phyloP scores from a whole-genome alignment of 345 rosid species.

The Carallia pectinifolia region DNA sequence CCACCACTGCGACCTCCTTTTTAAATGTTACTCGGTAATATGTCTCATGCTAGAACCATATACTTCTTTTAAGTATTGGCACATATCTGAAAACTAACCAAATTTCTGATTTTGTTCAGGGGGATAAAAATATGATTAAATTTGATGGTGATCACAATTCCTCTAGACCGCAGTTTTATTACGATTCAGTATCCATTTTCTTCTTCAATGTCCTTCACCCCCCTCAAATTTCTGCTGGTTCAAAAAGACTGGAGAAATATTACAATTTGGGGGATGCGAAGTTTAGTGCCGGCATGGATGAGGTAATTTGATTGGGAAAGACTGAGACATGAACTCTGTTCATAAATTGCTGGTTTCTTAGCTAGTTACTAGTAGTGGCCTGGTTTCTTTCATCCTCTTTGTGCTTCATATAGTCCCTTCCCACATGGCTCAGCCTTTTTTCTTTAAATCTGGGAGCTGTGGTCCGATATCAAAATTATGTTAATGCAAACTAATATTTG shows the following conservation, averaged over 20 bases:
- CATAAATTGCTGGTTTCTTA: not conserved
- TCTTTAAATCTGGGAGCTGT: not conserved
- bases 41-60: conserved; percentile 7
- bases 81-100: conserved; percentile 4
- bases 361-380: not conserved
- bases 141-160: conserved; percentile 97
- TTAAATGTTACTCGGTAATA: conserved; percentile 34
- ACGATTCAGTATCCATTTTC: conserved; percentile 93
- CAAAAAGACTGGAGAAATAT: conserved; percentile 77
- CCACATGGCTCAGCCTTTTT: not conserved
- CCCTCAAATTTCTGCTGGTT: conserved; percentile 52
- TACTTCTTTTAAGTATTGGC: conserved; percentile 7
- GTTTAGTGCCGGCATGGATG: conserved; percentile 54
- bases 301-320: conserved; percentile 46
- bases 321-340: not conserved
- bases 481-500: not conserved
- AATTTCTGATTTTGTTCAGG: conserved; percentile 50
- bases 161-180: conserved; percentile 85
- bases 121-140: conserved; percentile 89
- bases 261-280: conserved; percentile 67
- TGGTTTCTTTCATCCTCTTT: not conserved
- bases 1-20: conserved; percentile 30
- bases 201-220: conserved; percentile 87
- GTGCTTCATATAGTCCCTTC: not conserved
- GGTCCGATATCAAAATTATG: not conserved